phyloP scores from a whole-genome alignment of 768 basidiomycete species.

The Mycena pura region DNA sequence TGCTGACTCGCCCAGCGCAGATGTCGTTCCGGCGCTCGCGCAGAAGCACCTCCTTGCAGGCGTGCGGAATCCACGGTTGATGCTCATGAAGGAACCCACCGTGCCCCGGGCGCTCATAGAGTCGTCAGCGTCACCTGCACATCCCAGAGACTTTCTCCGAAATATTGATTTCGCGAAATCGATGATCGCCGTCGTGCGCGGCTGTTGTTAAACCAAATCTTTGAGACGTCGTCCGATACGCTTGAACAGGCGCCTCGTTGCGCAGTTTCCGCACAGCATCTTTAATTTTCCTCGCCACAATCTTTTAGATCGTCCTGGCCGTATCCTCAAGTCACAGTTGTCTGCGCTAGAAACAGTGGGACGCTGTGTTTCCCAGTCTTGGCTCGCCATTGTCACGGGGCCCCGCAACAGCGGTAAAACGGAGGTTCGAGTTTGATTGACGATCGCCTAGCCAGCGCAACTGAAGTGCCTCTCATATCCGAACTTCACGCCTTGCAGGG shows the following conservation, averaged over 20 bases:
- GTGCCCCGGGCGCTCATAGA: conserved; percentile 56
- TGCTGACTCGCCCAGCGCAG: conserved; percentile 74
- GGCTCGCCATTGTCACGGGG: conserved; percentile 92
- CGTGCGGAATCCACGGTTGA: conserved; percentile 79
- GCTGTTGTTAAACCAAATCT: conserved; percentile 59
- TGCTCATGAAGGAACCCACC: conserved; percentile 73
- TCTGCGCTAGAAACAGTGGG: conserved; percentile 77
- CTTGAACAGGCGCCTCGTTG: conserved; percentile 40
- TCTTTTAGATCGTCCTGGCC: conserved; percentile 47
- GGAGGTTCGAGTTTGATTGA: conserved; percentile 47
- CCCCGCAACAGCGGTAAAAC: conserved; percentile 80
- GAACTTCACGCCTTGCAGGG: conserved; percentile 13
- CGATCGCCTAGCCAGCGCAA: conserved; percentile 27
- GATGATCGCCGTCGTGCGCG: conserved; percentile 65
- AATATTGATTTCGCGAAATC: conserved; percentile 79
- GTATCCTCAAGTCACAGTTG: conserved; percentile 68
- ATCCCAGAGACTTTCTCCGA: conserved; percentile 70
- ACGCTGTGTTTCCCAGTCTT: conserved; percentile 73
- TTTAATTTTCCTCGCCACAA: conserved; percentile 61
- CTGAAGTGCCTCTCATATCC: conserved; percentile 22
- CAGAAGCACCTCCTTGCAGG: conserved; percentile 80
- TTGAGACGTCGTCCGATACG: conserved; percentile 38
- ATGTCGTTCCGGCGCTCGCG: conserved; percentile 69
- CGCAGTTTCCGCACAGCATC: conserved; percentile 51
- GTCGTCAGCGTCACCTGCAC: conserved; percentile 35